Evolutionary conservation across 2,329 filamentous ascomycete genomes (phyloP).

Genomic region (Elsinoe batatas): DNA sequence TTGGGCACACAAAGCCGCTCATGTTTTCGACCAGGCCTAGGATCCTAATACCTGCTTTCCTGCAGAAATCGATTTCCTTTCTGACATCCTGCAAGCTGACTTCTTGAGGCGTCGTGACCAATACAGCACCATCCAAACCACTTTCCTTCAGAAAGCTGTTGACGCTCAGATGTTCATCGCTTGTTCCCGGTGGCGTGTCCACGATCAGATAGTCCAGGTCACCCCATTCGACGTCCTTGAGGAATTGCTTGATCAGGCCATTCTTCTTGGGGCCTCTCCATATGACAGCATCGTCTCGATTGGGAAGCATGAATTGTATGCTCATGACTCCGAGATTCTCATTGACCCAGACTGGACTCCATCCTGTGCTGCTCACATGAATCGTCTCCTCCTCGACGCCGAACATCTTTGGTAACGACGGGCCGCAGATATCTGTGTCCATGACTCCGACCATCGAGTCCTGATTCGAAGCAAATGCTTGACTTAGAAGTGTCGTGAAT

Average conservation of each 20-base stretch:
- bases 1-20: conserved; percentile 92
- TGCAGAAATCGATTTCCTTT: conserved; percentile 96
- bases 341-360: conserved; percentile 90
- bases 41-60: conserved; percentile 82
- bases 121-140: conserved; percentile 83
- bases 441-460: conserved; percentile 80
- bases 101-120: conserved; percentile 93
- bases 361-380: conserved; percentile 77
- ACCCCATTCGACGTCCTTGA: conserved; percentile 97
- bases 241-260: conserved; percentile 91
- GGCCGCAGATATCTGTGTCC: conserved; percentile 97
- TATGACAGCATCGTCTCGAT: conserved; percentile 87
- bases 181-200: conserved; percentile 91
- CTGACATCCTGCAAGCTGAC: conserved; percentile 84
- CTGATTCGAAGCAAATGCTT: conserved; percentile 77
- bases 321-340: conserved; percentile 96
- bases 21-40: conserved; percentile 95
- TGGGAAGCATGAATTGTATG: conserved; percentile 95
- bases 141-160: conserved; percentile 85
- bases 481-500: conserved; percentile 77
- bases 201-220: conserved; percentile 87
- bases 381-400: conserved; percentile 90
- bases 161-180: conserved; percentile 88
- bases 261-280: conserved; percentile 99
- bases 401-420: conserved; percentile 98